Percentiles rank a stretch among this genome's conserved stretches.
Conservation (phyloP, 305 asterid species). For the Fraxinus floribunda region DNA sequence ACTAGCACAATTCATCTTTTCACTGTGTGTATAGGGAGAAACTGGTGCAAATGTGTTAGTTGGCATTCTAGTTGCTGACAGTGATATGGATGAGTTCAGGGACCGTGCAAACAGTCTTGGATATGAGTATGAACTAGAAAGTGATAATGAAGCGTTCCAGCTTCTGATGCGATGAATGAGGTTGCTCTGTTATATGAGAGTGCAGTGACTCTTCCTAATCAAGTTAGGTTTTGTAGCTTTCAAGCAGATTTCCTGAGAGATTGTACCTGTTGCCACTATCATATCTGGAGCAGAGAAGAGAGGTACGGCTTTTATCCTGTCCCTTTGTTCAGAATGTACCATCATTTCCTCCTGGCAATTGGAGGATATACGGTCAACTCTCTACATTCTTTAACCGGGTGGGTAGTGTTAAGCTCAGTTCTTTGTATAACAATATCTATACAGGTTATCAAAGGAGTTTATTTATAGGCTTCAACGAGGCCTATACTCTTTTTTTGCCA, state of each 20-base stretch:
- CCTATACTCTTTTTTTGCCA: not conserved
- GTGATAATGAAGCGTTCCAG: slow-evolving; percentile 60
- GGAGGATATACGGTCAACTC: not conserved
- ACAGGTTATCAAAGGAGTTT: not conserved
- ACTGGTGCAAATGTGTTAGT: slow-evolving; percentile 94
- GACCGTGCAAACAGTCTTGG: slow-evolving; percentile 68
- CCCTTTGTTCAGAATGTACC: not conserved
- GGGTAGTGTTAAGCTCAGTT: not conserved
- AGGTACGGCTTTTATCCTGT: not conserved
- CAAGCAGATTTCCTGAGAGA: not conserved
- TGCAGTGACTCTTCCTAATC: not conserved
- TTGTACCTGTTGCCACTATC: not conserved
- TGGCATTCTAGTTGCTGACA: slow-evolving; percentile 66
- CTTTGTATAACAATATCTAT: not conserved
- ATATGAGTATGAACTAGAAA: slow-evolving; percentile 72
- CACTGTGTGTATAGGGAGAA: slow-evolving; percentile 52
- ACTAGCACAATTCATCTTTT: slow-evolving; percentile 2
- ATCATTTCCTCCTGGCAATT: not conserved
- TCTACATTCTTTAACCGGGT: not conserved
- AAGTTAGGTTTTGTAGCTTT: not conserved
- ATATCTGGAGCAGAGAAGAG: not conserved
- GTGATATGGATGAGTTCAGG: slow-evolving; percentile 67
- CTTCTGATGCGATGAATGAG: slow-evolving; percentile 66
- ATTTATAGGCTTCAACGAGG: not conserved
- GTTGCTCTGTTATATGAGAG: not conserved